phyloP scores from a whole-genome alignment of 257 asterid species.

The Forsythia suspensa region DNA sequence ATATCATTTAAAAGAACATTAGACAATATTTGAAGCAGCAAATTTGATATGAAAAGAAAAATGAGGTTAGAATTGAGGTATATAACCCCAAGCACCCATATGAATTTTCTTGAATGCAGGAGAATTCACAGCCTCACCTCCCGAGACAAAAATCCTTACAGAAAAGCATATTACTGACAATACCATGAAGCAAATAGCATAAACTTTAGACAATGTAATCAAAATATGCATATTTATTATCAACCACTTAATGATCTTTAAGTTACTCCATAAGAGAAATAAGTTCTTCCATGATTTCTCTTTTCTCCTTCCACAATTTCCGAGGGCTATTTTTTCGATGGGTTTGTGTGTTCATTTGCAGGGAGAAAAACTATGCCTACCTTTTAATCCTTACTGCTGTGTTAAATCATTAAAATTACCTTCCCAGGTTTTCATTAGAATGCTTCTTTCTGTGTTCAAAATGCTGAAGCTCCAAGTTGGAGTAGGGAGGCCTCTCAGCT shows the following conservation, averaged over 20 bases:
- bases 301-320: background rate
- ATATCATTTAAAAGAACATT: background rate
- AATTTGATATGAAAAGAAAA: background rate
- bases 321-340: background rate
- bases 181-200: background rate
- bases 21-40: background rate
- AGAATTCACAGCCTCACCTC: background rate
- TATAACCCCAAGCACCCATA: background rate
- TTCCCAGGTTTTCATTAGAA: constrained; percentile 40
- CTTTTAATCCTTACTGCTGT: background rate
- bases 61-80: background rate
- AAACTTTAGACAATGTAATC: background rate
- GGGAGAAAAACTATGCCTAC: background rate
- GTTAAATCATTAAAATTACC: constrained; percentile 43
- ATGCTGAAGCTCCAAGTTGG: constrained; percentile 43
- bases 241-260: background rate
- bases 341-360: background rate
- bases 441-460: constrained; percentile 48
- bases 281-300: background rate
- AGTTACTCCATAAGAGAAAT: background rate
- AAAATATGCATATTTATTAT: background rate
- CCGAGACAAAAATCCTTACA: background rate
- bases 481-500: constrained; percentile 15
- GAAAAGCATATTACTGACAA: background rate
- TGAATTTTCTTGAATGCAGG: background rate